Percentiles rank a stretch among this genome's conserved stretches.
Conservation (phyloP, 768 basidiomycete genomes). For the Pulveroboletus sp. region DNA sequence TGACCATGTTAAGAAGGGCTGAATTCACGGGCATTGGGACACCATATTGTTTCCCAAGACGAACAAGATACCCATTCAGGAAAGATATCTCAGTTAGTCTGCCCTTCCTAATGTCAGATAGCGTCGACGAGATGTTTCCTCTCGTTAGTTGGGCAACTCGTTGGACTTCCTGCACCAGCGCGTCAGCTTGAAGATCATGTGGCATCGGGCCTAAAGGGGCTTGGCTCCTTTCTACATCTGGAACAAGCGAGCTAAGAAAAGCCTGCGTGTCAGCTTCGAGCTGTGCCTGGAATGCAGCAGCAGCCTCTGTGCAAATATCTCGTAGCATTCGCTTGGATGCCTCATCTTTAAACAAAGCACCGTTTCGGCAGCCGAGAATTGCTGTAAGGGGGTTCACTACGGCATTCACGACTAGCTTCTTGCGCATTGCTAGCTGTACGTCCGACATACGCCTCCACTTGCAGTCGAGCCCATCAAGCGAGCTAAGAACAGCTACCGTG, state of each 20-base stretch:
- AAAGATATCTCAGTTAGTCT: conserved; percentile 71
- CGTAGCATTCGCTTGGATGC: conserved; percentile 43
- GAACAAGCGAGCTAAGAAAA: conserved; percentile 22
- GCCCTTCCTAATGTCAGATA: conserved; percentile 61
- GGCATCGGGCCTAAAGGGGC: conserved; percentile 41
- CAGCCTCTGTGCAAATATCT: conserved; percentile 68
- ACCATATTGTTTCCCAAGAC: conserved; percentile 52
- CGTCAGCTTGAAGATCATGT: conserved; percentile 36
- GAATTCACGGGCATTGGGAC: conserved; percentile 56
- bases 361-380: conserved; percentile 74
- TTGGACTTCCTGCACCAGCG: conserved; percentile 52
- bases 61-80: conserved; percentile 76
- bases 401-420: conserved; percentile 77
- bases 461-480: conserved; percentile 51
- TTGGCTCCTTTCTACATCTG: conserved; percentile 20
- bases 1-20: conserved; percentile 53
- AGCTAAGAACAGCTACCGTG: conserved; percentile 61
- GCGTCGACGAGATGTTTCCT: conserved; percentile 76
- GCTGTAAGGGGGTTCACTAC: conserved; percentile 86
- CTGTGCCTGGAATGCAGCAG: conserved; percentile 52
- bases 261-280: conserved; percentile 36
- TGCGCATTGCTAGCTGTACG: conserved; percentile 65
- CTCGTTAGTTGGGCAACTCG: conserved; percentile 55
- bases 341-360: conserved; percentile 52
- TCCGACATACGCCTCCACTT: conserved; percentile 62